These are phyloP conservation scores for Fragilaria radians DNA, from an alignment of 108 stramenopile species.

Conservation along the genomic window DNA sequence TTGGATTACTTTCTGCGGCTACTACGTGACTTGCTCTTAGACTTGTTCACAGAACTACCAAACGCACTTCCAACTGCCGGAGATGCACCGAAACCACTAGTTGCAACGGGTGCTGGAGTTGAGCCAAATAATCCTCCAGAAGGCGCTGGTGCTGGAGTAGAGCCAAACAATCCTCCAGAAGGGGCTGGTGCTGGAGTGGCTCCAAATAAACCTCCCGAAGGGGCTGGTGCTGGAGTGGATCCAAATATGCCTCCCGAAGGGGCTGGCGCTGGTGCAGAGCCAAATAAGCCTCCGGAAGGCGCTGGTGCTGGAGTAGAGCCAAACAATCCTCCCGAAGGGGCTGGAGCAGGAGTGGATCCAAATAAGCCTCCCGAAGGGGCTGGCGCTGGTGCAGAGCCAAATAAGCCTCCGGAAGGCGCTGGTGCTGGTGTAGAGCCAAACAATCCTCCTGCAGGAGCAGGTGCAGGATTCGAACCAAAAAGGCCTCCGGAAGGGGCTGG, in stretches of 20 bases:
- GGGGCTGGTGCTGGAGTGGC: constrained; percentile 30
- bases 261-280: constrained; percentile 41
- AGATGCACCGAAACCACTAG: constrained; percentile 27
- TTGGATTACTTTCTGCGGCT: background rate
- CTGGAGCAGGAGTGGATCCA: constrained; percentile 43
- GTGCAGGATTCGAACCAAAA: constrained; percentile 35
- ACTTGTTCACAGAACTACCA: background rate
- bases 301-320: constrained; percentile 39
- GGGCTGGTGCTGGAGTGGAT: constrained; percentile 19
- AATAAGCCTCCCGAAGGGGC: constrained; percentile 37
- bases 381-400: constrained; percentile 43
- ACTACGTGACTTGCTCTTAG: background rate
- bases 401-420: constrained; percentile 25
- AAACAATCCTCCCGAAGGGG: constrained; percentile 18
- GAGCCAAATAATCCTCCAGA: constrained; percentile 33
- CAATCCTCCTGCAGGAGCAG: constrained; percentile 46
- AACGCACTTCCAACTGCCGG: constrained; percentile 12
- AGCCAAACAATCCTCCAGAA: constrained; percentile 54
- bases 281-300: constrained; percentile 43
- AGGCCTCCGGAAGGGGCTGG: constrained; percentile 37
- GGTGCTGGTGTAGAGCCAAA: constrained; percentile 48
- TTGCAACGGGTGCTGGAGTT: constrained; percentile 15
- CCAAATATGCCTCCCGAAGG: constrained; percentile 20
- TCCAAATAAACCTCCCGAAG: constrained; percentile 31
- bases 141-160: constrained; percentile 29